Percentiles rank a stretch among this genome's conserved stretches.
Evolutionary conservation across 2,329 filamentous ascomycete genomes (phyloP).

Genomic region (Penicillium sp.): DNA sequence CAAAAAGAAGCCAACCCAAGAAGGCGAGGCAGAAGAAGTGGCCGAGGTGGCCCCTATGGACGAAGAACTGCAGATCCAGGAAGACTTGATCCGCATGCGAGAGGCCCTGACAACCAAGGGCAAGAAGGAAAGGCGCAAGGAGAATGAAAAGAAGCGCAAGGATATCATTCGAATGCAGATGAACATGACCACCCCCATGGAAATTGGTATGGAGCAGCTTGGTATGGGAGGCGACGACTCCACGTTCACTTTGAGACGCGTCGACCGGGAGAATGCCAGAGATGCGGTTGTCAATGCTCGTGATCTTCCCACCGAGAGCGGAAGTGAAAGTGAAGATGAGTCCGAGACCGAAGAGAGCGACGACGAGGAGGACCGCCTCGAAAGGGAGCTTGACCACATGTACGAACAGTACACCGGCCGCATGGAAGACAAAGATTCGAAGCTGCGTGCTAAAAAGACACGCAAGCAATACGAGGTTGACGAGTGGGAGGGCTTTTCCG

Average conservation of each 20-base stretch:
- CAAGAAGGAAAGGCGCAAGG: constrained; percentile 78
- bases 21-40: constrained; percentile 65
- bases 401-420: constrained; percentile 83
- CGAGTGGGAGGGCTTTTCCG: constrained; percentile 88
- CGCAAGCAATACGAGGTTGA: constrained; percentile 77
- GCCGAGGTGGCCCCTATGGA: constrained; percentile 87
- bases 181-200: constrained; percentile 93
- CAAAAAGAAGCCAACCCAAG: constrained; percentile 61
- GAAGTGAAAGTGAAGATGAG: constrained; percentile 59
- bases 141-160: constrained; percentile 91
- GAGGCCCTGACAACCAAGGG: constrained; percentile 74
- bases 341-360: constrained; percentile 64
- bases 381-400: constrained; percentile 80
- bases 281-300: constrained; percentile 70
- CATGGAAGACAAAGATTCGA: constrained; percentile 76
- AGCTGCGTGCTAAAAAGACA: constrained; percentile 85
- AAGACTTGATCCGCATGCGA: constrained; percentile 77
- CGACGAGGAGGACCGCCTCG: constrained; percentile 76
- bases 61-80: constrained; percentile 85
- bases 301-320: constrained; percentile 64
- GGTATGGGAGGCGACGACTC: constrained; percentile 75
- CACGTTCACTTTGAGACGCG: constrained; percentile 80
- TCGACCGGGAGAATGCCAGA: constrained; percentile 72
- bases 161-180: constrained; percentile 96
- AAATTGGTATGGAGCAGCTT: constrained; percentile 87